These are phyloP conservation scores for Ganoderma multipileum DNA, from an alignment of 1,284 basidiomycete genomes.

Conservation along the genomic window DNA sequence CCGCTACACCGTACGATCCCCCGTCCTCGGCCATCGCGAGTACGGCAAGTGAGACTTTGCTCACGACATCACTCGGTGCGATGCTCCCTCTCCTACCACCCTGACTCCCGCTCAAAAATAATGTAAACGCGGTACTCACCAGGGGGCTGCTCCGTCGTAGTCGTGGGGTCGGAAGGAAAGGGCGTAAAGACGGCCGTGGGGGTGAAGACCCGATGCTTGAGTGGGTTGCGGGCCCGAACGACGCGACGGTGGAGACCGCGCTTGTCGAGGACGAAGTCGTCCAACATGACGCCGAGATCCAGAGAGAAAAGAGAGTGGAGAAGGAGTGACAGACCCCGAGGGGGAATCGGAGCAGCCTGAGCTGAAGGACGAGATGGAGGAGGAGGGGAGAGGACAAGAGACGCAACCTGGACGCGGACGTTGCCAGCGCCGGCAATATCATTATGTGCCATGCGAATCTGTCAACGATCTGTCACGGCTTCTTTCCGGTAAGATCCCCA, in stretches of 20 bases:
- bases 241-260: slow-evolving; percentile 33
- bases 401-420: neutral
- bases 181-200: slow-evolving; percentile 25
- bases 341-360: slow-evolving; percentile 31
- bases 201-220: slow-evolving; percentile 25
- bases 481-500: neutral
- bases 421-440: neutral
- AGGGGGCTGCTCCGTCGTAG: slow-evolving; percentile 1
- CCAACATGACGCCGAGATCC: slow-evolving; percentile 32
- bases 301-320: slow-evolving; percentile 34
- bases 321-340: slow-evolving; percentile 37
- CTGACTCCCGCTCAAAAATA: neutral
- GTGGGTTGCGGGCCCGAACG: slow-evolving; percentile 10
- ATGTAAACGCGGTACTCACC: slow-evolving; percentile 12
- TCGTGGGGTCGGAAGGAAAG: slow-evolving; percentile 2
- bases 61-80: too few relatives aligned
- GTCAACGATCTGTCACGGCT: slow-evolving; percentile 2
- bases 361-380: slow-evolving; percentile 15
- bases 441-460: neutral
- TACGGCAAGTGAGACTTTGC: too few relatives aligned
- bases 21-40: too few relatives aligned
- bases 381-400: neutral
- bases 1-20: too few relatives aligned
- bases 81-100: neutral
- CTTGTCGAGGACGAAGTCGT: slow-evolving; percentile 33